Evolutionary conservation across 2,329 filamentous ascomycete species (phyloP), one percentile per base, ranked within the genome.

Genomic region (Exutisphaerella laricina): DNA sequence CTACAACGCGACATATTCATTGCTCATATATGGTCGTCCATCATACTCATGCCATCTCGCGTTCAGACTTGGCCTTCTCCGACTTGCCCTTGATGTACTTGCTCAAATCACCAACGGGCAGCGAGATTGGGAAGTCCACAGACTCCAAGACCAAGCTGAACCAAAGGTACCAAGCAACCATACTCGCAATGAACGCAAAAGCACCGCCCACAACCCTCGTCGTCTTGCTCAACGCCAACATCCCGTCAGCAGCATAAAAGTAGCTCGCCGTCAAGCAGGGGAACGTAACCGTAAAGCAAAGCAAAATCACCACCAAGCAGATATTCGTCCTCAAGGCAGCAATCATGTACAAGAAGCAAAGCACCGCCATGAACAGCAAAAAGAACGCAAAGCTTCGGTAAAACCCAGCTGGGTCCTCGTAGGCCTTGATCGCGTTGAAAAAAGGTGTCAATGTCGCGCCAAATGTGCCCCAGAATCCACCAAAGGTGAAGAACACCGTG

Each of bases 381-480:
- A 45, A 45, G 17, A 28, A 26, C 5, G 48, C 48, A 32, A 50
- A 45, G 25, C 45, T 44, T 26, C 29, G 25, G 32, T 48, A 48
- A 34, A 48, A 48, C 10, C 21, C 43, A 10, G 47, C 39, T 6
- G 34, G 21, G 17, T 43, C 47, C 4, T 39, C 16, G 34, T 37
- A 37, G 3, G 20, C 18, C 8, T 37, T 37, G 34, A 37, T 13
- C n/a, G 22, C 36, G 16, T 39, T 39, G 36, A 28, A 39, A 25
- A 39, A 39, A 8, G 36, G 36, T 10, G 36, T 39, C 9, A 39
- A 16, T 5, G 36, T 39, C 8, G 36, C 36, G 12, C 36, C 36
- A 37, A 69, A 73, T 21, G 68, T 63, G 16, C 74, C 63, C 72
- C 72, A 77, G 59, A 73, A 76, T 10, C 69, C 72, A 61, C 67